Evolutionary conservation across 176 grass and related monocot species (phyloP), one percentile per base, ranked within the genome.

Genomic region (Oryza brachyantha): DNA sequence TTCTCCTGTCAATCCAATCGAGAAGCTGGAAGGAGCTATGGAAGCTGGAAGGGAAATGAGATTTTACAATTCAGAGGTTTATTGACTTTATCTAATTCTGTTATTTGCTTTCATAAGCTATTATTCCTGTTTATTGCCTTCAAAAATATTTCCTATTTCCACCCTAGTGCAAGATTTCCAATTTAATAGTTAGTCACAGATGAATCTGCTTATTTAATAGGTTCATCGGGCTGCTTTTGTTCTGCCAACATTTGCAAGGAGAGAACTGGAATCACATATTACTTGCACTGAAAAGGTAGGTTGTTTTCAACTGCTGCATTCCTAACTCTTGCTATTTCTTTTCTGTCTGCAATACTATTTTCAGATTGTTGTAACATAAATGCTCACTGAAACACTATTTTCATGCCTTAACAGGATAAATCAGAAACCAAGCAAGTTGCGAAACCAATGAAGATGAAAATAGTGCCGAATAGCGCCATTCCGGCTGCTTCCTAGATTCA

Each of bases 31-130:
- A 77, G 89, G 89, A 69, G 79, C 88, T 22, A 61, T 19, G n/a
- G 39, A 70, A 61, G 80, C 64, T 68, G 87, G 90, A 76, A 90
- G 70, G 45, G 91, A 97, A 29, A 83, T 97, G 38, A 94, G 57
- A 81, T 92, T 94, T 84, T 97, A 97, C 68, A 94, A 97, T 76
- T 92, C 94, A 35, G 73, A 94, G 94, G 94, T 97, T 73, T 66
- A 59, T 26, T 13, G 2, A 32, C 1, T 4, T 4, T 10, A 41
- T 41, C 17, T 57, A 13, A 4, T 35, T 68, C 19, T 58, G 4
- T 2, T 22, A 43, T 69, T 28, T 46, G 5, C 39, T 68, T 80
- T 60, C 21, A 21, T 2, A 79, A 17, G 13, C 6, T 27, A 21
- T 19, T 74, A 3, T n/a, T 27, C 29, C 0, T 50, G 14, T 80